Base-by-base conservation (phyloP, 257 asterid species). In the Echium plantagineum region DNA sequence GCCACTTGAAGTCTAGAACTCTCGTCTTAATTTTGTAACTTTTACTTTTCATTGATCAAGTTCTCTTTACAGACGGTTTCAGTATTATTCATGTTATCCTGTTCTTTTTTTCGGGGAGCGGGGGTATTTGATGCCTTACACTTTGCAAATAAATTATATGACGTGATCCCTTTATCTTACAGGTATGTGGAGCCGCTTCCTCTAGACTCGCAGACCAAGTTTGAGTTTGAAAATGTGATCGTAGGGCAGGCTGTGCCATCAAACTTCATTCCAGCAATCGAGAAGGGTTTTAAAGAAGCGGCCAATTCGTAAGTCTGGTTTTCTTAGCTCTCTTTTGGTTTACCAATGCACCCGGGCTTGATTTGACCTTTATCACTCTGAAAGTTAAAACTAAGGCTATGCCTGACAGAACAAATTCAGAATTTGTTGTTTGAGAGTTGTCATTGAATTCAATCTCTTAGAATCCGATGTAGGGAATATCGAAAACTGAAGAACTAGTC, bases 231-330 rank as follows among this genome's bases (percentile, higher is more conserved):
- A 47, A 93, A 86, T 78, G 72, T 71, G 81, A 87, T 93, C 58
- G 81, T 93, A 32, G 99, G 99, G 66, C 95, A 84, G 76, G 84
- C 88, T 63, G 69, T 93, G 72, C 97, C 99, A 22, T 83, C 97
- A 68, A 82, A 77, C 67, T 93, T 83, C 69, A 86, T 93, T 62
- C 97, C 99, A 30, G 94, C 99, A 61, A 93, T 93, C 64, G 99
- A 93, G 70, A 93, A 89, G 75, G 99, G 99, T 54, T 89, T 93
- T 70, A 86, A 73, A 76, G 99, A 93, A 80, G 99, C 99, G 66
- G 97, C 91, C 59, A 93, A 93, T 82, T 93, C 99, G 99, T 93
- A 76, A 62, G 95, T 77, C 22, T 62, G 55, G 63, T 48, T 52
- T 57, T 56, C 22, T 20, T 32, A 19, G 16, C 1, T 42, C 49